Base-by-base conservation (phyloP, 139 green algal genomes). In the Axilococcus clingmanii region DNA sequence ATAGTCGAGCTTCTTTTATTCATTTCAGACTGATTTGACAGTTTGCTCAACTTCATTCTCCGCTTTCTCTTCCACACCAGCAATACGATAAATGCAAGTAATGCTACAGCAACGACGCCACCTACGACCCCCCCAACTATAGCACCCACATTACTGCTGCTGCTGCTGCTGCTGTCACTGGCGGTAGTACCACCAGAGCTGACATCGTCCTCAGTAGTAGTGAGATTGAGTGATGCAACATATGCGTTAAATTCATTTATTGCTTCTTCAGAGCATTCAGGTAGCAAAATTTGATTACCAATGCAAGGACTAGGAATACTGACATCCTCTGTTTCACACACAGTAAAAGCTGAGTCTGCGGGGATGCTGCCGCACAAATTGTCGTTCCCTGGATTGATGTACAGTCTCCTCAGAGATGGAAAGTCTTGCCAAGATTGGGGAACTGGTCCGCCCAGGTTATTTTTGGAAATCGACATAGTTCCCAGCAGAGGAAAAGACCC, bases 351-450 rank as follows among this genome's bases (percentile, higher is more conserved):
- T 12, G 54, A 41, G 33, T 43, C 27, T 12, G 19, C 5, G 4
- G 60, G 60, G 2, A 45, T 9, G 5, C 25, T 41, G 5, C 43
- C 43, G 25, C 60, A 69, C 19, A 69, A 48, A 14, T 25, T 27
- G 4, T 34, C n/a, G 43, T 69, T 69, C 37, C 60, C 60, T 8
- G 60, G 60, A 8, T 4, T 3, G 4, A 69, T 15, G n/a, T 62
- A 14, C 7, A 69, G 40, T 40, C 40, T 48, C 7, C 45, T 23
- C 3, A 69, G 52, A 7, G 15, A 31, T 3, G 7, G 3, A 6
- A 55, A 22, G 6, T 20, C 24, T 5, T 4, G 14, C 51, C 43
- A 70, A 36, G 46, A 40, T 12, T 17, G n/a, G 16, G 23, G 23
- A 32, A 54, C 15, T 34, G 46, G 46, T 8, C 41, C 41, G 9